Percentiles rank a stretch among this genome's conserved stretches.
phyloP scores from a whole-genome alignment of 768 basidiomycete species.

The Antrodiella citrinella region DNA sequence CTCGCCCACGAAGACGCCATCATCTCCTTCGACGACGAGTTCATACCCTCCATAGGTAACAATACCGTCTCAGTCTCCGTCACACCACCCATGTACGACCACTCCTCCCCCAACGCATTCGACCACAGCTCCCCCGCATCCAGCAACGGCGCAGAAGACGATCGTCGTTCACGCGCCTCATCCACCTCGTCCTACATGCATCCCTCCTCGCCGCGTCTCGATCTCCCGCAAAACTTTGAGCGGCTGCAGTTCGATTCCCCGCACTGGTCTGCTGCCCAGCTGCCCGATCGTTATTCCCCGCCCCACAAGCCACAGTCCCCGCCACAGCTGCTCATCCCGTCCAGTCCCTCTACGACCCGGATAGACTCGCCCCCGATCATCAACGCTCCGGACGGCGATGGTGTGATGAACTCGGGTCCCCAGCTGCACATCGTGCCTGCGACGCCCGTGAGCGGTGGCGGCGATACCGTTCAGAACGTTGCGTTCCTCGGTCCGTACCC shows the following conservation, averaged over 20 bases:
- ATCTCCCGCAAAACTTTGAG: constrained; percentile 50
- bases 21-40: constrained; percentile 56
- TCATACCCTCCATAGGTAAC: constrained; percentile 27
- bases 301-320: constrained; percentile 58
- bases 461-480: constrained; percentile 33
- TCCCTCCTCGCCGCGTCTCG: constrained; percentile 46
- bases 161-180: constrained; percentile 51
- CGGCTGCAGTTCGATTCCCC: constrained; percentile 61
- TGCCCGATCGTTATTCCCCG: constrained; percentile 36
- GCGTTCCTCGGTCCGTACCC: constrained; percentile 49
- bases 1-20: constrained; percentile 35
- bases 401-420: constrained; percentile 44
- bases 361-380: constrained; percentile 41
- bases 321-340: constrained; percentile 48
- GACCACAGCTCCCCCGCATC: constrained; percentile 58
- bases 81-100: constrained; percentile 28
- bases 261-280: constrained; percentile 38
- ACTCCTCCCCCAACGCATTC: constrained; percentile 36
- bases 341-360: constrained; percentile 39
- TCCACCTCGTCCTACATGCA: constrained; percentile 56
- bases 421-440: constrained; percentile 76
- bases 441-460: constrained; percentile 67
- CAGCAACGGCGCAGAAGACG: constrained; percentile 44
- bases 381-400: constrained; percentile 55
- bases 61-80: constrained; percentile 31